phyloP scores from a whole-genome alignment of 2,329 filamentous ascomycete genomes.

The Aspergillus fructus region DNA sequence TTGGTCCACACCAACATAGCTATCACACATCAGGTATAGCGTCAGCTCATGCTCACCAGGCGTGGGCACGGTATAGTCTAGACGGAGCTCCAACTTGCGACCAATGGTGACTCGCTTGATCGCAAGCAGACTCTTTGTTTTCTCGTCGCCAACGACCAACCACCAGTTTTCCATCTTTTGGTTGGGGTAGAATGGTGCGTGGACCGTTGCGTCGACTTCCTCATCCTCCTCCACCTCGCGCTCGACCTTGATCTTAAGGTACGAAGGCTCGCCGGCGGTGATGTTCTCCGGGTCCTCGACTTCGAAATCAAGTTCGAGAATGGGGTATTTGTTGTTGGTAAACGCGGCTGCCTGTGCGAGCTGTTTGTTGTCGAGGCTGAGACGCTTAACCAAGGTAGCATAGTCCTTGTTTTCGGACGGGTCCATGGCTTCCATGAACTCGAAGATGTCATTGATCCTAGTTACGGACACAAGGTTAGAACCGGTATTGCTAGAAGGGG shows the following conservation, averaged over 20 bases:
- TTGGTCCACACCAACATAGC: slow-evolving; percentile 95
- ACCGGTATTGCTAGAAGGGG: slow-evolving; percentile 8
- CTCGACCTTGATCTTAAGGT: slow-evolving; percentile 79
- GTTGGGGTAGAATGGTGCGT: slow-evolving; percentile 89
- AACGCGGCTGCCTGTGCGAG: slow-evolving; percentile 88
- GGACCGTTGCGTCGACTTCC: slow-evolving; percentile 78
- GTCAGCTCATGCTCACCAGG: slow-evolving; percentile 85
- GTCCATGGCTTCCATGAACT: slow-evolving; percentile 99
- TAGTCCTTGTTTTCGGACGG: slow-evolving; percentile 88
- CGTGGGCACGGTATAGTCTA: slow-evolving; percentile 87
- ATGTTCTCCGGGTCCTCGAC: slow-evolving; percentile 79
- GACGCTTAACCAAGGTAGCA: slow-evolving; percentile 69
- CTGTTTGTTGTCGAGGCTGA: slow-evolving; percentile 78
- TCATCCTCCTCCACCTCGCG: slow-evolving; percentile 75
- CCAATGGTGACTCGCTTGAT: slow-evolving; percentile 94
- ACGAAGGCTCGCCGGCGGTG: slow-evolving; percentile 74
- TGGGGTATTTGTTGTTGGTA: slow-evolving; percentile 94
- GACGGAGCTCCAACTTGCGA: slow-evolving; percentile 69
- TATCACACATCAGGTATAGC: slow-evolving; percentile 94
- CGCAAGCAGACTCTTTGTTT: slow-evolving; percentile 78
- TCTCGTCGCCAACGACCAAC: slow-evolving; percentile 93
- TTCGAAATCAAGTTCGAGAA: slow-evolving; percentile 86
- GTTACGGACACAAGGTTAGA: slow-evolving; percentile 17
- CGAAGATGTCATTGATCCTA: slow-evolving; percentile 88
- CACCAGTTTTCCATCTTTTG: slow-evolving; percentile 99